Percentiles rank a stretch among this genome's conserved stretches.
phyloP scores from a whole-genome alignment of 2,329 filamentous ascomycete genomes.

The Monosporascus sp. region DNA sequence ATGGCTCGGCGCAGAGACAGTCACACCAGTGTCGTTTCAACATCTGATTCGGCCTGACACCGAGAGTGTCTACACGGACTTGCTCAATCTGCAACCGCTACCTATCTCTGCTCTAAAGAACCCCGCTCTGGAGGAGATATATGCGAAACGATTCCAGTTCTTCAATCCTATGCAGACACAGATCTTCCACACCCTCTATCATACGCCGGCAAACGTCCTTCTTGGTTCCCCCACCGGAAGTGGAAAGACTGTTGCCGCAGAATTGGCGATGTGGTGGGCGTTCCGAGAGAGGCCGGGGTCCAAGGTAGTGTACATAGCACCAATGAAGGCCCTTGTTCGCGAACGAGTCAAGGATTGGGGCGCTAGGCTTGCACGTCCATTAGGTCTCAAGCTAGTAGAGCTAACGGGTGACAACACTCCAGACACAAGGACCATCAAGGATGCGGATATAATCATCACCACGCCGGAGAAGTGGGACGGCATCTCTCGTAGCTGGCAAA shows the following conservation, averaged over 20 bases:
- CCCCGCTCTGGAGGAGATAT: conserved; percentile 78
- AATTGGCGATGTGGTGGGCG: conserved; percentile 99
- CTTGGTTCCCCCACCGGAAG: conserved; percentile 94
- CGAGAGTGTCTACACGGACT: conserved; percentile 92
- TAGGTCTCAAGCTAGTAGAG: conserved; percentile 89
- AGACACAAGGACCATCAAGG: conserved; percentile 88
- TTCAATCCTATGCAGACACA: conserved; percentile 99
- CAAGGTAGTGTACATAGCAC: conserved; percentile 97
- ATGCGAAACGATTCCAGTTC: conserved; percentile 82
- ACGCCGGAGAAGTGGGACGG: conserved; percentile 99
- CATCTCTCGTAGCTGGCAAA: conserved; percentile 98
- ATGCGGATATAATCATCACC: conserved; percentile 96
- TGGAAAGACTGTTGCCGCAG: conserved; percentile 94
- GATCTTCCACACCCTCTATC: conserved; percentile 93
- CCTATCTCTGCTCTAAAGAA: conserved; percentile 86
- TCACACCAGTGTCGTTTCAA: conserved; percentile 93
- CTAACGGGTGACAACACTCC: conserved; percentile 97
- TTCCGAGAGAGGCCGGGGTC: conserved; percentile 91
- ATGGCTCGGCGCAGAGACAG: conserved; percentile 95
- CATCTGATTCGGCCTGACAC: conserved; percentile 96
- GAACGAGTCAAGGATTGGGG: conserved; percentile 97
- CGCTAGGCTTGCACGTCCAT: conserved; percentile 69
- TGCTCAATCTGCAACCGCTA: conserved; percentile 85
- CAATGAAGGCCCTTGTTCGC: conserved; percentile 97
- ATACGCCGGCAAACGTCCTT: conserved; percentile 86